Evolutionary conservation across 352 stramenopile species (phyloP).

Genomic region (Pythium sukuiense): DNA sequence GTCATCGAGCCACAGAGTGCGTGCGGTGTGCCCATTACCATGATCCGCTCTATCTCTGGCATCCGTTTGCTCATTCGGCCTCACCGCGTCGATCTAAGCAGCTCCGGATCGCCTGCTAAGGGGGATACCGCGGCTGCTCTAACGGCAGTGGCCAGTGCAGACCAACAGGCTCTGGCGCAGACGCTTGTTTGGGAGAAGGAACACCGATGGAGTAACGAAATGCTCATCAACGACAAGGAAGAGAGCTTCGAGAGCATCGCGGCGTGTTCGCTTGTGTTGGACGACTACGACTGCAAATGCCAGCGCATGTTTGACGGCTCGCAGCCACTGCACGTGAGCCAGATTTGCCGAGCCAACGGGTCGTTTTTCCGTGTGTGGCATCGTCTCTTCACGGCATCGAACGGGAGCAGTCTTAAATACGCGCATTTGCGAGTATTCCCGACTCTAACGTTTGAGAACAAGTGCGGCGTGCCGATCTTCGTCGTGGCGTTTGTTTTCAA

Average conservation of each 20-base stretch:
- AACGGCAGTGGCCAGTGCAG: neutral
- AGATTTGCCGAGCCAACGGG: constrained; percentile 69
- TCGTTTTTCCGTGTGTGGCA: constrained; percentile 71
- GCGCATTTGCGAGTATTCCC: constrained; percentile 65
- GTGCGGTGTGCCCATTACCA: constrained; percentile 64
- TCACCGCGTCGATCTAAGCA: constrained; percentile 26
- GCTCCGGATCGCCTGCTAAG: neutral
- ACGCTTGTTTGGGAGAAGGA: constrained; percentile 30
- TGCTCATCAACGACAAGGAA: constrained; percentile 74
- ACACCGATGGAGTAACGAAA: constrained; percentile 81
- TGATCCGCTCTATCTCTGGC: constrained; percentile 53
- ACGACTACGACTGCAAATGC: constrained; percentile 76
- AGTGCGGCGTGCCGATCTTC: constrained; percentile 66
- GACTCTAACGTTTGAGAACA: constrained; percentile 76
- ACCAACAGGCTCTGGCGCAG: neutral
- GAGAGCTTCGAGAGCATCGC: constrained; percentile 57
- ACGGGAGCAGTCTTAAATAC: constrained; percentile 65
- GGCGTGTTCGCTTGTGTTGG: constrained; percentile 62
- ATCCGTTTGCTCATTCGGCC: constrained; percentile 69
- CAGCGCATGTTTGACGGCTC: constrained; percentile 80
- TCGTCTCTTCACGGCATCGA: constrained; percentile 63
- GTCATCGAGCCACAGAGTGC: constrained; percentile 63
- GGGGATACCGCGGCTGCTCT: neutral
- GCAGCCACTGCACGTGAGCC: constrained; percentile 64
- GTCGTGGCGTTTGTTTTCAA: constrained; percentile 81